A percentile compares a stretch with the other conserved stretches of the same genome.
Conservation (phyloP, 2,329 filamentous ascomycete species). For the Alternaria sp. region DNA sequence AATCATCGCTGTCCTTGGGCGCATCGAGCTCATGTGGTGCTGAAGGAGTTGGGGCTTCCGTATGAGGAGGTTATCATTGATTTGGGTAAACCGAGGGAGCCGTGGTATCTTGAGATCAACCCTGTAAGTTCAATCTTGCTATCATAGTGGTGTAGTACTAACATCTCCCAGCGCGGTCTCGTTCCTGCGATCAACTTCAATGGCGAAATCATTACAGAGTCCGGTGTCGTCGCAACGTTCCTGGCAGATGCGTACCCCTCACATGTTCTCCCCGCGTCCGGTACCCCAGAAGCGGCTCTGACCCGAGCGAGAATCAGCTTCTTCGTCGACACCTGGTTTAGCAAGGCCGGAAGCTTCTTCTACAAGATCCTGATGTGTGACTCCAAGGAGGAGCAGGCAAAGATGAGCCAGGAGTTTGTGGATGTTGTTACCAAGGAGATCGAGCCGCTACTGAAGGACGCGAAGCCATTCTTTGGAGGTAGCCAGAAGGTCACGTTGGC, state of each 20-base stretch:
- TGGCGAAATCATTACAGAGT: slow-evolving; percentile 73
- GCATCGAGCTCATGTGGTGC: slow-evolving; percentile 75
- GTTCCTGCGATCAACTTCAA: slow-evolving; percentile 73
- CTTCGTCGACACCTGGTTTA: slow-evolving; percentile 74
- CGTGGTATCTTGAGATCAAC: slow-evolving; percentile 79
- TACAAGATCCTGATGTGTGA: slow-evolving; percentile 57
- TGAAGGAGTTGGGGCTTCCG: slow-evolving; percentile 69
- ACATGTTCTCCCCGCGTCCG: slow-evolving; percentile 66
- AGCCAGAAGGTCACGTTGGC: slow-evolving; percentile 68
- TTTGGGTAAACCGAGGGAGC: slow-evolving; percentile 69
- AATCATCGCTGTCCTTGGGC: slow-evolving; percentile 74
- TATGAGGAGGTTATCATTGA: slow-evolving; percentile 78
- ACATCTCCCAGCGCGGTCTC: slow-evolving; percentile 64
- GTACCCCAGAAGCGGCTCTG: slow-evolving; percentile 62
- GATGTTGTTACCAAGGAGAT: slow-evolving; percentile 70
- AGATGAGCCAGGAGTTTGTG: slow-evolving; percentile 59
- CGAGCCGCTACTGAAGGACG: slow-evolving; percentile 68
- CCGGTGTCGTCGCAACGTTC: slow-evolving; percentile 75
- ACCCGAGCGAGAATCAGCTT: slow-evolving; percentile 71
- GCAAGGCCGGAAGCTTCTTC: slow-evolving; percentile 62
- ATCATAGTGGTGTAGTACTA: neutral
- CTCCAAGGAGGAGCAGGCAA: slow-evolving; percentile 57
- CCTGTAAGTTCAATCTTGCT: slow-evolving; percentile 54
- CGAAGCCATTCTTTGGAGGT: slow-evolving; percentile 55
- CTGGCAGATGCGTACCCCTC: slow-evolving; percentile 73